Evolutionary conservation across 192 early-diverging fungal genomes (phyloP), one percentile per base, ranked within the genome.

Genomic region (Rhizoclosmatium sp.): DNA sequence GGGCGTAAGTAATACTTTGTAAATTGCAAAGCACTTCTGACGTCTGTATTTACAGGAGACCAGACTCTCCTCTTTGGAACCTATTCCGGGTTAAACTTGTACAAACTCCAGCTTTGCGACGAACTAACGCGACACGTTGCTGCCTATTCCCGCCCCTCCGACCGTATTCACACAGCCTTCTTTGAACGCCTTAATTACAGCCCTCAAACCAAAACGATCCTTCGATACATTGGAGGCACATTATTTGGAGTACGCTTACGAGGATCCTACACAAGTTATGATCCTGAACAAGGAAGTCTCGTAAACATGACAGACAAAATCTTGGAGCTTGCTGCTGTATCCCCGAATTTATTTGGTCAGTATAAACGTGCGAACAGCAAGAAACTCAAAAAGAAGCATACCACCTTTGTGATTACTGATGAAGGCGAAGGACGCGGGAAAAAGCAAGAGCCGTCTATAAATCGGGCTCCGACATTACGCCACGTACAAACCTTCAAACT

Each of bases 111-210:
- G 31, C 48, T 83, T 10, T 65, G 72, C 19, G 82, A 83, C 40
- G 78, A 83, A 56, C 71, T 83, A 3, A 78, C 82, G 51, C 71
- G 82, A 4, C 82, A 79, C 4, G 82, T 83, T 9, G 82, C 82
- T 59, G 79, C 82, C 9, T 83, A 83, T 51, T 78, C 76, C 31
- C 31, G 23, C 47, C 62, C 42, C 62, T 73, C 16, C 58, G 14
- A 59, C 49, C 74, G 19, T 61, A 65, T 60, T 31, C 31, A 31
- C 31, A 31, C 31, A 31, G 31, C 41, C 39, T 71, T 5, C 48
- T 46, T 14, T 46, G 69, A 14, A 71, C 69, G 12, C 47, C 54
- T 46, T 71, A 71, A 31, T 31, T 31, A 31, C 31, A 31, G 31
- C 31, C 31, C 31, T 31, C 31, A 31, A 31, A 31, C 31, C 31